Evolutionary conservation across 75 land plant genomes (phyloP).

Genomic region (Pseudotsuga menziesii): DNA sequence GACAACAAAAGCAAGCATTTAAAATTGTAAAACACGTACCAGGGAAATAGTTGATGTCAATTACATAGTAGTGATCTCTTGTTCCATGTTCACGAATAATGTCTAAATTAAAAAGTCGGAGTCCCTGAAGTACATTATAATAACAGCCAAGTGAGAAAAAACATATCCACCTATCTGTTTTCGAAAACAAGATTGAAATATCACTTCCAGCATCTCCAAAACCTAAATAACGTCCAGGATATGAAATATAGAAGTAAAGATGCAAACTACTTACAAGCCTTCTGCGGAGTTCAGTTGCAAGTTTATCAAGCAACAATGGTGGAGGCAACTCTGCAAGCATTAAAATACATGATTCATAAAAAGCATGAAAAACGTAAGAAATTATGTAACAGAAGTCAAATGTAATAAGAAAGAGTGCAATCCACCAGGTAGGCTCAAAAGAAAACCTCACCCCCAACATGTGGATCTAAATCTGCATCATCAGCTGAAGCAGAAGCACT

Average conservation of each 20-base stretch:
- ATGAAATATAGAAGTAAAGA: no score
- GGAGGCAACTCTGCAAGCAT: slow-evolving; percentile 74
- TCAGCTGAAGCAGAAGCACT: slow-evolving; percentile 85
- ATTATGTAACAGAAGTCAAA: not conserved
- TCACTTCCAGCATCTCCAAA: no score
- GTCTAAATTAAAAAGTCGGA: slow-evolving; percentile 75
- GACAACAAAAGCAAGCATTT: not conserved
- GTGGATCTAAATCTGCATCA: slow-evolving; percentile 83
- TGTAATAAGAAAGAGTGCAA: not conserved
- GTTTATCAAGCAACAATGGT: slow-evolving; percentile 62
- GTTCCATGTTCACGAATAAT: slow-evolving; percentile 84
- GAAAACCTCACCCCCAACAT: slow-evolving; percentile 52
- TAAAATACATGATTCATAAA: not conserved
- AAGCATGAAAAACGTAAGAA: not conserved
- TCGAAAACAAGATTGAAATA: no score
- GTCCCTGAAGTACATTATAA: slow-evolving; percentile 44
- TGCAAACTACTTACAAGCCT: slow-evolving; percentile 40
- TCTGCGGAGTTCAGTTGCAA: slow-evolving; percentile 71
- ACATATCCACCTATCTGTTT: not conserved
- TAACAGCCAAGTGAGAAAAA: not conserved
- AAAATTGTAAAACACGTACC: slow-evolving; percentile 26
- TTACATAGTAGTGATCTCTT: slow-evolving; percentile 68
- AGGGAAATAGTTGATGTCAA: slow-evolving; percentile 91
- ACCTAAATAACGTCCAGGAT: no score
- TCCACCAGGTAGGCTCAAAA: not conserved